These are phyloP conservation scores for Cocos nucifera DNA, from an alignment of 176 grass and related monocot species.

Conservation along the genomic window DNA sequence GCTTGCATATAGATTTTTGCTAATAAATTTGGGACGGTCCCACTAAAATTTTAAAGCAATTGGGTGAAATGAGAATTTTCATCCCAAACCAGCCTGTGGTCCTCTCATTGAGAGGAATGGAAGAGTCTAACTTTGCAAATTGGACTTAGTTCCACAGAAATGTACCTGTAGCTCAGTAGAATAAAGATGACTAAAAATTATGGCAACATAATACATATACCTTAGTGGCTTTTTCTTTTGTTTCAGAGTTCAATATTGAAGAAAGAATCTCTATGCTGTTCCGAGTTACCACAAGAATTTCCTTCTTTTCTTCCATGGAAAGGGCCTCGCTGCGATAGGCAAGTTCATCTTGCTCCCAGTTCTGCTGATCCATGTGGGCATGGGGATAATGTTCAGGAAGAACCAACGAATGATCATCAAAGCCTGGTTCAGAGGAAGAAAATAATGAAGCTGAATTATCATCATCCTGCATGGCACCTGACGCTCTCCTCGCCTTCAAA, in stretches of 20 bases:
- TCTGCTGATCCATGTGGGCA: constrained; percentile 1
- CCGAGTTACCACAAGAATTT: constrained; percentile 21
- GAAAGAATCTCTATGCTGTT: constrained; percentile 27
- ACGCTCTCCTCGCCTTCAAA: constrained; percentile 18
- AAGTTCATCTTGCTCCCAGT: background rate
- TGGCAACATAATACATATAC: background rate
- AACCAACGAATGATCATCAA: constrained; percentile 10
- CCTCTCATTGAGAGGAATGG: no score
- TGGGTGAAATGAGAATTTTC: no score
- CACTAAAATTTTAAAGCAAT: no score
- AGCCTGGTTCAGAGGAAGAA: constrained; percentile 17
- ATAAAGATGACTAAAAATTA: no score
- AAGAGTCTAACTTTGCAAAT: no score
- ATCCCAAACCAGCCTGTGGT: no score
- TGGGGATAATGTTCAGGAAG: background rate
- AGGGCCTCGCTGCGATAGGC: constrained; percentile 1
- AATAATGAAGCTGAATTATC: constrained; percentile 1
- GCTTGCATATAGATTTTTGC: no score
- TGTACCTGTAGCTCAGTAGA: no score
- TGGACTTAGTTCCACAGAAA: no score
- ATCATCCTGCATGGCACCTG: constrained; percentile 16
- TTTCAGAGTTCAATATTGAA: constrained; percentile 20
- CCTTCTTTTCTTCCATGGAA: constrained; percentile 22
- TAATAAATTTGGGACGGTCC: no score
- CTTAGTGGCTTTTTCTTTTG: constrained; percentile 14